These are phyloP conservation scores for Aspergillus luchuensis DNA, from an alignment of 2,329 filamentous ascomycete species.

Conservation along the genomic window DNA sequence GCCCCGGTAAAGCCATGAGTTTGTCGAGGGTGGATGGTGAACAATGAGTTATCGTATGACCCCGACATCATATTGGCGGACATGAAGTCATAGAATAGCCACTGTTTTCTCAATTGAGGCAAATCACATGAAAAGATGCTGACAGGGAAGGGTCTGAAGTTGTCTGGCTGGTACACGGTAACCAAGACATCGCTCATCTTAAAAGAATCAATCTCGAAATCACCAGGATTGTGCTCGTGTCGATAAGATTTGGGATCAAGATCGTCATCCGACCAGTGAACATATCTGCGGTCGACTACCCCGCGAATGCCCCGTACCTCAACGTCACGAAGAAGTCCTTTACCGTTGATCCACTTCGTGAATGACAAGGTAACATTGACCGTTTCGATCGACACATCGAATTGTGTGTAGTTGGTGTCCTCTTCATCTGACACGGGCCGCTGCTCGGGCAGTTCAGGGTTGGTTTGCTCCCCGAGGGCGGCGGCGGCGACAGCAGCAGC, in stretches of 20 bases:
- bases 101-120: constrained; percentile 89
- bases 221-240: constrained; percentile 83
- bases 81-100: constrained; percentile 96
- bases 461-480: constrained; percentile 50
- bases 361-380: constrained; percentile 97
- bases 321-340: constrained; percentile 85
- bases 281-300: constrained; percentile 84
- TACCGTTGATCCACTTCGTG: constrained; percentile 98
- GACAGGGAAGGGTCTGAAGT: constrained; percentile 91
- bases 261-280: constrained; percentile 68
- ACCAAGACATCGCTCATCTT: constrained; percentile 92
- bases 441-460: constrained; percentile 43
- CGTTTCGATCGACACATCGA: constrained; percentile 90
- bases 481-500: constrained; percentile 82
- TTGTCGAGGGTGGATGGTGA: constrained; percentile 94
- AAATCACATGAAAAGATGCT: constrained; percentile 96
- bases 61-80: constrained; percentile 96
- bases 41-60: constrained; percentile 91
- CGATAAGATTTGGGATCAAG: constrained; percentile 84
- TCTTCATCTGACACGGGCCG: constrained; percentile 58
- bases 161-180: constrained; percentile 84
- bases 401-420: constrained; percentile 96
- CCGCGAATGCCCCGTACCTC: constrained; percentile 92
- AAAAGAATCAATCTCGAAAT: constrained; percentile 97
- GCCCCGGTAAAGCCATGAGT: constrained; percentile 75